A percentile compares a stretch with the other conserved stretches of the same genome.
Conservation (phyloP, 2,329 filamentous ascomycete genomes). For the Epichloe sylvatica region DNA sequence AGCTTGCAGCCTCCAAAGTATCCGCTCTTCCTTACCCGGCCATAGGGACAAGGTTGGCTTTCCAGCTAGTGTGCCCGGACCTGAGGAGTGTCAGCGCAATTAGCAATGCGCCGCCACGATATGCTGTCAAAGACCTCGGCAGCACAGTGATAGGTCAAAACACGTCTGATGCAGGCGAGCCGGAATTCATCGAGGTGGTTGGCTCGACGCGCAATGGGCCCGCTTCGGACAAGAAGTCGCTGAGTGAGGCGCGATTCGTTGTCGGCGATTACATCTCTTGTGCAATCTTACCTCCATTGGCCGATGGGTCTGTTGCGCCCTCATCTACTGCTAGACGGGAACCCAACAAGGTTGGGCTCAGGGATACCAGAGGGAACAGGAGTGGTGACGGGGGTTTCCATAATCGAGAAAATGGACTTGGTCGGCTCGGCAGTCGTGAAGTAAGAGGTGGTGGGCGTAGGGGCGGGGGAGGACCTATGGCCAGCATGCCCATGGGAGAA, state of each 20-base stretch:
- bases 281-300: slow-evolving; percentile 61
- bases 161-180: slow-evolving; percentile 29
- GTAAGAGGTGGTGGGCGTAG: slow-evolving; percentile 25
- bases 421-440: slow-evolving; percentile 22
- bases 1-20: slow-evolving; percentile 54
- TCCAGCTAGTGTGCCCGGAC: slow-evolving; percentile 76
- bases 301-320: slow-evolving; percentile 60
- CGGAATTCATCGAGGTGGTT: slow-evolving; percentile 23
- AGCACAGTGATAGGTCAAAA: slow-evolving; percentile 62
- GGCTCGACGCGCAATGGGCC: slow-evolving; percentile 27
- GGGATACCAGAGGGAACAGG: slow-evolving; percentile 10
- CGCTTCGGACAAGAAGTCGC: slow-evolving; percentile 59
- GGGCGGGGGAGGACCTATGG: slow-evolving; percentile 24
- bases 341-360: slow-evolving; percentile 5
- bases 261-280: slow-evolving; percentile 82
- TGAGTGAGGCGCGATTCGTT: slow-evolving; percentile 67
- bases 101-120: slow-evolving; percentile 34
- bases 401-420: slow-evolving; percentile 15
- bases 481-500: slow-evolving; percentile 37
- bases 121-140: slow-evolving; percentile 67
- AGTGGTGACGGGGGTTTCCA: slow-evolving; percentile 14
- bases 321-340: slow-evolving; percentile 26
- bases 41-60: slow-evolving; percentile 73
- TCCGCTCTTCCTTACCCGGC: slow-evolving; percentile 57
- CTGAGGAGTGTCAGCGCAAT: slow-evolving; percentile 27